Evolutionary conservation across 2,329 filamentous ascomycete species (phyloP).

Genomic region (Claviceps pazoutovae): DNA sequence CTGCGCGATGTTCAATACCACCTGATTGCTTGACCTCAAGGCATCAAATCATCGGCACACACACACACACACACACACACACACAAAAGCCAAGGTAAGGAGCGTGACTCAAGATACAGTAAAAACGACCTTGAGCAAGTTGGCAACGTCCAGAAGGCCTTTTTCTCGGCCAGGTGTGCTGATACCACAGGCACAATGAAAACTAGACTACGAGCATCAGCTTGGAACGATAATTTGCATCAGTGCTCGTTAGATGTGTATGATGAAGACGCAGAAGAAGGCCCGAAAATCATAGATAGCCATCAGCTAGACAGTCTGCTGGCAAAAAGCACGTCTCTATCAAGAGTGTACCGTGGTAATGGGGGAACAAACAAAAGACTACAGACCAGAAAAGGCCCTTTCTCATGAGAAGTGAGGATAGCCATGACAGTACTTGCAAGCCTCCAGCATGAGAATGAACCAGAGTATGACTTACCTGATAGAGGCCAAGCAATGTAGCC

Average conservation of each 20-base stretch:
- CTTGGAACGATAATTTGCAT: neutral
- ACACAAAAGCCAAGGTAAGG: neutral
- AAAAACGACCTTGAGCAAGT: neutral
- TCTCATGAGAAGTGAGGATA: neutral
- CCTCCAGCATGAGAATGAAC: neutral
- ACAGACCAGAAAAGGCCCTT: neutral
- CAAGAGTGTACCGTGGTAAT: neutral
- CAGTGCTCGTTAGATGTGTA: neutral
- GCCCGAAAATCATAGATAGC: neutral
- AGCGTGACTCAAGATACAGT: neutral
- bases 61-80: neutral
- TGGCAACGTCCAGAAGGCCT: neutral
- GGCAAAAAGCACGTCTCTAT: neutral
- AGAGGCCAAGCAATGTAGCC: neutral
- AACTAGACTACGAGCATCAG: neutral
- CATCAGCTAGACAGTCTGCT: neutral
- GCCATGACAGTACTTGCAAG: neutral
- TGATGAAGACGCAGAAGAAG: neutral
- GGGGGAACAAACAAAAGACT: neutral
- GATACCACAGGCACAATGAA: neutral
- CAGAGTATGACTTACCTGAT: neutral
- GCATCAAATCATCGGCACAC: neutral
- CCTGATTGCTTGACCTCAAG: neutral
- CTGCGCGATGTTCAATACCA: slow-evolving; percentile 11
- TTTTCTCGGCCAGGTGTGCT: neutral